Percentiles rank a stretch among this genome's conserved stretches.
Conservation (phyloP, 495 filamentous ascomycete genomes). For the Aspergillus heteromorphus region DNA sequence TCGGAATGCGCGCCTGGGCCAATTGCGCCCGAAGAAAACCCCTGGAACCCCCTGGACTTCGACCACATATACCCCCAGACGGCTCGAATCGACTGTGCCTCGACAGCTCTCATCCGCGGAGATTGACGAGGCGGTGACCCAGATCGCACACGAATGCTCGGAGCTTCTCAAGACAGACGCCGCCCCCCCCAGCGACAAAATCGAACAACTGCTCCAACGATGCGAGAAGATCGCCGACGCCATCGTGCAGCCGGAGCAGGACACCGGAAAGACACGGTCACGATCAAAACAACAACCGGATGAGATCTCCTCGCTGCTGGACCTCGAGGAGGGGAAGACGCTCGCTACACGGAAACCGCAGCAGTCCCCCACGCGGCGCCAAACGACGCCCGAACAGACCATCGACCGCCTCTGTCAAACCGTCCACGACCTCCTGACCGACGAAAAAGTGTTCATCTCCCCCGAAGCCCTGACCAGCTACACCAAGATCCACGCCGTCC, state of each 20-base stretch:
- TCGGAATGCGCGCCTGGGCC: constrained; percentile 11
- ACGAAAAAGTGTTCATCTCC: constrained; percentile 79
- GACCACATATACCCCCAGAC: neutral
- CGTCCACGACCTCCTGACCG: constrained; percentile 60
- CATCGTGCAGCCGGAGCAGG: constrained; percentile 27
- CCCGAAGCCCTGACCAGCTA: constrained; percentile 63
- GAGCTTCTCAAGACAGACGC: constrained; percentile 27
- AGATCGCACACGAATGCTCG: constrained; percentile 23
- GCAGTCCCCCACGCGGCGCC: constrained; percentile 8
- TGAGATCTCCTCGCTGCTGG: constrained; percentile 47
- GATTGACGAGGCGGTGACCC: constrained; percentile 17
- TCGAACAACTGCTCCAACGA: constrained; percentile 37
- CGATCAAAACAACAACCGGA: constrained; percentile 21
- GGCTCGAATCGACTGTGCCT: constrained; percentile 13
- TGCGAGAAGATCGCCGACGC: constrained; percentile 39
- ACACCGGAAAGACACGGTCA: constrained; percentile 11
- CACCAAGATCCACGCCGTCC: constrained; percentile 62
- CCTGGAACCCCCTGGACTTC: neutral
- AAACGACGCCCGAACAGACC: constrained; percentile 16
- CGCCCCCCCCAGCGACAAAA: constrained; percentile 34
- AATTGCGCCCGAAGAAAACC: constrained; percentile 14
- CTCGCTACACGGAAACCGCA: constrained; percentile 16
- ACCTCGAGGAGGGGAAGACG: constrained; percentile 41
- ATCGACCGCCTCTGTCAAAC: constrained; percentile 45
- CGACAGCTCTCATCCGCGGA: constrained; percentile 6